Evolutionary conservation across 192 early-diverging fungal genomes (phyloP).

Genomic region (Entomortierella beljakovae): DNA sequence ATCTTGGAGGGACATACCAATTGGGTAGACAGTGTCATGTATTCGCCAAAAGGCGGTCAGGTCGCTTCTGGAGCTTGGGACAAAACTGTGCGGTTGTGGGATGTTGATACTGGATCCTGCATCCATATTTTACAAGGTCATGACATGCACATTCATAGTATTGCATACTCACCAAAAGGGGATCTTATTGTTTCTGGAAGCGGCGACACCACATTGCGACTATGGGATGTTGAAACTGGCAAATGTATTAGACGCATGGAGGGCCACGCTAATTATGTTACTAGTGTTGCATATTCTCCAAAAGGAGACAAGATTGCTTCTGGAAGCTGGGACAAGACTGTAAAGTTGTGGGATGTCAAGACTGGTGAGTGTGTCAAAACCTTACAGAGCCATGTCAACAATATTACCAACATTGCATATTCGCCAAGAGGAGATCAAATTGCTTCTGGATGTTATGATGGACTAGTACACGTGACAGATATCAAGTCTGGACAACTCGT

Average conservation of each 20-base stretch:
- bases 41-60: neutral
- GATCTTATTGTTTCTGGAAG: neutral
- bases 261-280: neutral
- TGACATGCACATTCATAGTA: too few relatives aligned
- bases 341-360: conserved; percentile 1
- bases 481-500: neutral
- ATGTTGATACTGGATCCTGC: neutral
- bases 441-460: too few relatives aligned
- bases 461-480: too few relatives aligned
- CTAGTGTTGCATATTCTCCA: neutral
- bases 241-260: neutral
- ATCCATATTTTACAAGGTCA: neutral
- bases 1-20: too few relatives aligned
- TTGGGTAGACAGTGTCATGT: neutral
- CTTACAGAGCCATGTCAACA: neutral
- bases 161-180: neutral
- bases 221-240: conserved; percentile 1
- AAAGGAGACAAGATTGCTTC: neutral
- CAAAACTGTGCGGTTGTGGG: neutral
- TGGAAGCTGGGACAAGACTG: neutral
- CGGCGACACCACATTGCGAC: neutral
- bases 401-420: neutral
- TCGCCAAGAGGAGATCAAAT: neutral
- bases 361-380: neutral
- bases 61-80: neutral